A percentile compares a stretch with the other conserved stretches of the same genome.
Evolutionary conservation across 108 stramenopile species (phyloP).

Genomic region (Cyclostephanos invisitatus): DNA sequence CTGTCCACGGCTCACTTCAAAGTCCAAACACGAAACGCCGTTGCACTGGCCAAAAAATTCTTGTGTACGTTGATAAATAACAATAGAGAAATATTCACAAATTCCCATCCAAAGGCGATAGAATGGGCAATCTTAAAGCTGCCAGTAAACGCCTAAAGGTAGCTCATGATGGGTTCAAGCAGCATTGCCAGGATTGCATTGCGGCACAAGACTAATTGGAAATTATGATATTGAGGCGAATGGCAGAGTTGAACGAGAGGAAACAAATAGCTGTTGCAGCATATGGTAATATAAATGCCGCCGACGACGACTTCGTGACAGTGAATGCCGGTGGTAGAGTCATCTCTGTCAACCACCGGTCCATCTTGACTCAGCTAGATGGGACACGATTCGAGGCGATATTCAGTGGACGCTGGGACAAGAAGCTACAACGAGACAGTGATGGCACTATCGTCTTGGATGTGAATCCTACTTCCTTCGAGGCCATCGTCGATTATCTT

Average conservation of each 20-base stretch:
- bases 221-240: no score
- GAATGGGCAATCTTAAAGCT: not conserved
- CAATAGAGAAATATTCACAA: no score
- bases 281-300: slow-evolving; percentile 15
- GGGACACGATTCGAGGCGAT: slow-evolving; percentile 19
- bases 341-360: not conserved
- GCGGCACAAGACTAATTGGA: not conserved
- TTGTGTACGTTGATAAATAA: no score
- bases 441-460: slow-evolving; percentile 19
- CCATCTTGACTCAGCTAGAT: slow-evolving; percentile 9
- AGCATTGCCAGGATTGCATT: not conserved
- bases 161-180: not conserved
- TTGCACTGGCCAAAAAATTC: no score
- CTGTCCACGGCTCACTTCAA: no score
- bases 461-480: slow-evolving; percentile 11
- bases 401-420: slow-evolving; percentile 28
- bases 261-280: not conserved
- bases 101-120: no score
- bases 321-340: slow-evolving; percentile 18
- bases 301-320: slow-evolving; percentile 6
- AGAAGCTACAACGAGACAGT: slow-evolving; percentile 10
- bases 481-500: slow-evolving; percentile 21
- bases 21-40: no score
- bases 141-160: not conserved
- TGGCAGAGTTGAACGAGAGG: not conserved